A percentile compares a stretch with the other conserved stretches of the same genome.
Conservation (phyloP, 768 basidiomycete species). For the Panellus pusillus region DNA sequence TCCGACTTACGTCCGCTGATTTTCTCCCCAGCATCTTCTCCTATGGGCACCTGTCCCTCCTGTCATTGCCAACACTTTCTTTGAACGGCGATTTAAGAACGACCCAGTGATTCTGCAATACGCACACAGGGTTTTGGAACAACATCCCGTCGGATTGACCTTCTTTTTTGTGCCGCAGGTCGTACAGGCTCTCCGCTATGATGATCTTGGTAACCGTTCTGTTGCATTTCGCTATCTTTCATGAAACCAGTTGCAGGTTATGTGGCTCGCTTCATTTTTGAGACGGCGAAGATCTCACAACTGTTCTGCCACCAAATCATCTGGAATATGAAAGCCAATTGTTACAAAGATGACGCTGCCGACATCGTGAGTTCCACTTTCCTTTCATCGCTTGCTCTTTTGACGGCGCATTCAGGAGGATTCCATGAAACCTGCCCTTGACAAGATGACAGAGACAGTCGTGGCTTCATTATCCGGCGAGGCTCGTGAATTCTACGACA, state of each 20-base stretch:
- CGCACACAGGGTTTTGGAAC: conserved; percentile 90
- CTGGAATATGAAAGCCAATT: conserved; percentile 99
- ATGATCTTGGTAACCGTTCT: conserved; percentile 67
- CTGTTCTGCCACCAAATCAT: conserved; percentile 99
- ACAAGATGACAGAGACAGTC: conserved; percentile 77
- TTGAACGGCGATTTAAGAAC: conserved; percentile 80
- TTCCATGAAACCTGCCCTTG: conserved; percentile 94
- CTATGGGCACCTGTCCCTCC: conserved; percentile 90
- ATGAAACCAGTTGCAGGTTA: conserved; percentile 58
- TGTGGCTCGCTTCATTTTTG: conserved; percentile 92
- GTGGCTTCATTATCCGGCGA: conserved; percentile 86
- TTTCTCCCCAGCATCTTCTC: conserved; percentile 64
- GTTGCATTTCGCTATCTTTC: not conserved
- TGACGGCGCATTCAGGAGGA: conserved; percentile 63
- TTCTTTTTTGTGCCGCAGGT: conserved; percentile 99
- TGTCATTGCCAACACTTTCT: conserved; percentile 76
- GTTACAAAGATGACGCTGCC: conserved; percentile 86
- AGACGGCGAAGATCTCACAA: conserved; percentile 96
- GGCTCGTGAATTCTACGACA: conserved; percentile 85
- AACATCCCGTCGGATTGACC: conserved; percentile 91
- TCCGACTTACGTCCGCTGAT: not conserved
- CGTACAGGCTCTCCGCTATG: conserved; percentile 91
- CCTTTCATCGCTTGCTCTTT: not conserved
- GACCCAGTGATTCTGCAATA: conserved; percentile 92
- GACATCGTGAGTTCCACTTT: conserved; percentile 60